These are phyloP conservation scores for Neurospora sp. DNA, from an alignment of 495 filamentous ascomycete genomes.

Conservation along the genomic window DNA sequence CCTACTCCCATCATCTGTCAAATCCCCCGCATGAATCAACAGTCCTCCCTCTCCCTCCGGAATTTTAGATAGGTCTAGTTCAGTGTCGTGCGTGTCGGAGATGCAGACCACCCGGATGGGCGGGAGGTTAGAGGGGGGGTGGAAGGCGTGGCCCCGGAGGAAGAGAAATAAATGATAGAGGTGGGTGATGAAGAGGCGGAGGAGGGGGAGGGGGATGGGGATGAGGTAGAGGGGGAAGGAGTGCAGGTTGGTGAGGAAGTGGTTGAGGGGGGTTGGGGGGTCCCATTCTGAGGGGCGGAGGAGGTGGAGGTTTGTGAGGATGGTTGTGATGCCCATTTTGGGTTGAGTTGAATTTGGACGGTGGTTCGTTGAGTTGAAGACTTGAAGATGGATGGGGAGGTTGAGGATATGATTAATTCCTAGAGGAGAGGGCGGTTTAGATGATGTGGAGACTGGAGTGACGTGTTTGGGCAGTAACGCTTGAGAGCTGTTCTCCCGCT, in stretches of 20 bases:
- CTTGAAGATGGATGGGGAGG: neutral
- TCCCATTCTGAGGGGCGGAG: constrained; percentile 36
- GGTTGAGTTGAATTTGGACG: neutral
- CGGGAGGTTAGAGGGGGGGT: constrained; percentile 34
- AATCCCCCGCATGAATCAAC: constrained; percentile 82
- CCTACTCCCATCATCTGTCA: constrained; percentile 61
- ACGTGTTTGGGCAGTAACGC: neutral
- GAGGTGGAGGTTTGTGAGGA: constrained; percentile 29
- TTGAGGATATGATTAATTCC: neutral
- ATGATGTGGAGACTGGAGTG: neutral
- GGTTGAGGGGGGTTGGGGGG: constrained; percentile 39
- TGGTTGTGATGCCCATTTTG: constrained; percentile 24
- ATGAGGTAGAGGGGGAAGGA: constrained; percentile 9
- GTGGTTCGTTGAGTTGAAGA: neutral
- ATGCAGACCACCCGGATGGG: constrained; percentile 76
- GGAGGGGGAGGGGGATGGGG: constrained; percentile 32
- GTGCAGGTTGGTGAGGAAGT: constrained; percentile 26
- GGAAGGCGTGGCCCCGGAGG: constrained; percentile 52
- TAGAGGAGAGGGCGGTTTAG: neutral
- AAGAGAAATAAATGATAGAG: constrained; percentile 52
- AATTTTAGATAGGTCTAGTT: constrained; percentile 31
- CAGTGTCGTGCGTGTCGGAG: constrained; percentile 73
- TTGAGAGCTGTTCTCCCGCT: neutral
- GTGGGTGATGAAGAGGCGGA: constrained; percentile 22
- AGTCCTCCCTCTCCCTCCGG: constrained; percentile 82